These are phyloP conservation scores for Hysterium pulicare DNA, from an alignment of 2,329 filamentous ascomycete species.

Conservation along the genomic window DNA sequence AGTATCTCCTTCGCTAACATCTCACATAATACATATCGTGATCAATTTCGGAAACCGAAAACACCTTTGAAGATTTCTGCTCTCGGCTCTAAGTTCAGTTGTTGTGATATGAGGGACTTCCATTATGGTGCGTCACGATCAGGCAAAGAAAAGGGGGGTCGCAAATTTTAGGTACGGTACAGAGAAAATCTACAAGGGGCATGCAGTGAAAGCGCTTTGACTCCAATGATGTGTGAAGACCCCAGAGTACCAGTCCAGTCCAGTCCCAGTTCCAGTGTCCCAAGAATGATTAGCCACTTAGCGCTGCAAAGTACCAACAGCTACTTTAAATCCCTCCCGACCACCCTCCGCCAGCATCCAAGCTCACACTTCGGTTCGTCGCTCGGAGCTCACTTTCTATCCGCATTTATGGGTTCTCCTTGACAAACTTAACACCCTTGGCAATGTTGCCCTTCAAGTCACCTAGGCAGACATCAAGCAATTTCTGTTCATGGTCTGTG, in stretches of 20 bases:
- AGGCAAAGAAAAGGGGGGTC: background rate
- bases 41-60: no score
- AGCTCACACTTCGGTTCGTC: background rate
- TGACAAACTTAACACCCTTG: slow-evolving; percentile 74
- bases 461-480: slow-evolving; percentile 77
- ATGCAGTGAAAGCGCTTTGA: no score
- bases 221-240: background rate
- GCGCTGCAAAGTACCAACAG: slow-evolving; percentile 18
- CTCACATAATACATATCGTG: no score
- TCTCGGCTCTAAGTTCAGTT: no score
- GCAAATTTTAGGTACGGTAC: background rate
- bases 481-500: slow-evolving; percentile 80
- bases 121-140: no score
- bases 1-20: no score
- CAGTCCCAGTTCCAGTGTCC: slow-evolving; percentile 15
- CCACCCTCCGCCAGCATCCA: background rate
- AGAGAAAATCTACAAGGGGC: background rate
- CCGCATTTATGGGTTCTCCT: slow-evolving; percentile 50
- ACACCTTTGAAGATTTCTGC: no score
- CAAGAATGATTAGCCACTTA: no score
- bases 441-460: slow-evolving; percentile 92
- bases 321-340: slow-evolving; percentile 2
- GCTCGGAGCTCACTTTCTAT: background rate
- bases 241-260: slow-evolving; percentile 11
- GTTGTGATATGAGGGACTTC: no score